phyloP scores from a whole-genome alignment of 768 basidiomycete genomes.

The Punctularia strigosozonata region DNA sequence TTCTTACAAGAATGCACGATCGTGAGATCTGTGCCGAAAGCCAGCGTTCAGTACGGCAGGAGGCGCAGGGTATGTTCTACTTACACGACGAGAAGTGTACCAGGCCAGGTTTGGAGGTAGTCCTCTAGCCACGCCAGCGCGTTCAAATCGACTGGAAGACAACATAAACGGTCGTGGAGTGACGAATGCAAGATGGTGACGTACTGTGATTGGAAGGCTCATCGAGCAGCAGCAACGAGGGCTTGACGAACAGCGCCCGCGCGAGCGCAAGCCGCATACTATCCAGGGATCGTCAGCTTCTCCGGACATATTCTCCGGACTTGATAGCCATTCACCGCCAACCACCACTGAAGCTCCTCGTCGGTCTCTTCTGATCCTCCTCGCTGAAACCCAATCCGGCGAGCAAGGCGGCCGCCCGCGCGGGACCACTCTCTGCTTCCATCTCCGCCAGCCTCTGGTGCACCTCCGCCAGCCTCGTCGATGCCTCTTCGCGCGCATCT shows the following conservation, averaged over 20 bases:
- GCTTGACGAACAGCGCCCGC: conserved; percentile 88
- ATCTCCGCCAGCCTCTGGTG: conserved; percentile 90
- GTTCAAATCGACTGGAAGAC: conserved; percentile 68
- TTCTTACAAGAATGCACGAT: conserved; percentile 84
- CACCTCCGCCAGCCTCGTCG: conserved; percentile 74
- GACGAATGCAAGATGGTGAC: conserved; percentile 13
- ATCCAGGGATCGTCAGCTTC: conserved; percentile 2
- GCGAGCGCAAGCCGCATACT: conserved; percentile 96
- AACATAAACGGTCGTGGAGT: conserved; percentile 1
- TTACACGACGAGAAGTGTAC: conserved; percentile 86
- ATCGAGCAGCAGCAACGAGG: conserved; percentile 26
- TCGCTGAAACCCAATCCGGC: conserved; percentile 91
- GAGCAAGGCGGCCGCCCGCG: conserved; percentile 78
- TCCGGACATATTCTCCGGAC: not conserved
- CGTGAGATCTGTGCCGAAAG: conserved; percentile 91
- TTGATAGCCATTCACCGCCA: conserved; percentile 53
- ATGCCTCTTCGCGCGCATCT: conserved; percentile 78
- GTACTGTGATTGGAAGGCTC: conserved; percentile 95
- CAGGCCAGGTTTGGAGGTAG: conserved; percentile 90
- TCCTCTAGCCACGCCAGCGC: conserved; percentile 97
- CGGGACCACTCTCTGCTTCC: conserved; percentile 97
- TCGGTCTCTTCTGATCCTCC: conserved; percentile 72
- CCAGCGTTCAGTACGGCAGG: conserved; percentile 5
- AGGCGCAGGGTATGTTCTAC: conserved; percentile 17
- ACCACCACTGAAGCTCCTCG: conserved; percentile 87